Evolutionary conservation across 345 rosid species (phyloP).

Genomic region (Mallotus nudiflorus): DNA sequence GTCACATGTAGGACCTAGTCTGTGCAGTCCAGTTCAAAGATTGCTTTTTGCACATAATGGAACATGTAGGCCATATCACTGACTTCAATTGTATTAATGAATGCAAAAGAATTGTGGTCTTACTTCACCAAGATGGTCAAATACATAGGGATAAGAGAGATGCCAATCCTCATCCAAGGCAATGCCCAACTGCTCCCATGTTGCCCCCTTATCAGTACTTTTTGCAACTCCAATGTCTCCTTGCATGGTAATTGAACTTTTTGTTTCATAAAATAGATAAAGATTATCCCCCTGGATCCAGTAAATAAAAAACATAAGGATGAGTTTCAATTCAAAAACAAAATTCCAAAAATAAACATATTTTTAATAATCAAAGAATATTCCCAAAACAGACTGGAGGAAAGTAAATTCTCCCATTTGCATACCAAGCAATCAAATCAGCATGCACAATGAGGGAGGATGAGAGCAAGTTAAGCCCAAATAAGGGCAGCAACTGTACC

Average conservation of each 20-base stretch:
- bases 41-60: background rate
- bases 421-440: background rate
- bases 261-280: slow-evolving; percentile 81
- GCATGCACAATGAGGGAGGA: background rate
- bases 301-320: background rate
- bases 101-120: slow-evolving; percentile 24
- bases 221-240: slow-evolving; percentile 94
- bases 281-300: slow-evolving; percentile 61
- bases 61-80: background rate
- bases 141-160: slow-evolving; percentile 86
- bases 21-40: no score
- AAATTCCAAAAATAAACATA: background rate
- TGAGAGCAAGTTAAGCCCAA: no score
- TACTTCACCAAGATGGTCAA: slow-evolving; percentile 73
- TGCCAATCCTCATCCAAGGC: slow-evolving; percentile 98
- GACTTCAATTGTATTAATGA: background rate
- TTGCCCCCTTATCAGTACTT: slow-evolving; percentile 81
- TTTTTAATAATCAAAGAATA: background rate
- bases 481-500: background rate
- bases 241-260: slow-evolving; percentile 75
- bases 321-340: background rate
- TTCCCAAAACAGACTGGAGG: slow-evolving; percentile 8
- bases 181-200: slow-evolving; percentile 88
- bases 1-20: no score
- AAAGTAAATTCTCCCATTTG: background rate